phyloP scores from a whole-genome alignment of 2,329 filamentous ascomycete species.

The Fusarium irregulare region DNA sequence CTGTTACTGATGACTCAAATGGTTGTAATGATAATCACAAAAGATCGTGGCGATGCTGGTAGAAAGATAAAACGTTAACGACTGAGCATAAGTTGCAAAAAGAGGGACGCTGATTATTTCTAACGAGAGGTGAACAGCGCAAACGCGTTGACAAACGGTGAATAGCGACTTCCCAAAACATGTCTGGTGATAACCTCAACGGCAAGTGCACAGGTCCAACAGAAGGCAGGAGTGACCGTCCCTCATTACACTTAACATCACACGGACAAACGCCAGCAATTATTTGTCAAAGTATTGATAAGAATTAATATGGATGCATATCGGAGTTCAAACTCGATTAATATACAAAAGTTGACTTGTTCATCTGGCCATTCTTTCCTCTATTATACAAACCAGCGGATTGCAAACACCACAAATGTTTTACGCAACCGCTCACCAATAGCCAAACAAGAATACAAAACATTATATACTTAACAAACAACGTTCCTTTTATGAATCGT shows the following conservation, averaged over 20 bases:
- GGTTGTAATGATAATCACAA: background rate
- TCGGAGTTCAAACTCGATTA: conserved; percentile 7
- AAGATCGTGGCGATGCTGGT: background rate
- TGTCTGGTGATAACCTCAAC: background rate
- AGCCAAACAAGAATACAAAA: conserved; percentile 41
- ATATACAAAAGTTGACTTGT: conserved; percentile 19
- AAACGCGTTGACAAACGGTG: background rate
- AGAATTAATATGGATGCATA: background rate
- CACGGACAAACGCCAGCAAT: background rate
- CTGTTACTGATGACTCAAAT: background rate
- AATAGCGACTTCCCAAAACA: conserved; percentile 10
- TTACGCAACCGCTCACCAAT: conserved; percentile 29
- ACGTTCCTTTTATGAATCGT: conserved; percentile 17
- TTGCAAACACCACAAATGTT: conserved; percentile 3
- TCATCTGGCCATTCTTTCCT: conserved; percentile 2
- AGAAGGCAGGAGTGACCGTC: background rate
- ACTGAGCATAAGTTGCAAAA: background rate
- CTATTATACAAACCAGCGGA: conserved; percentile 28
- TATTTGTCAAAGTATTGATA: background rate
- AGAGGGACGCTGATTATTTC: background rate
- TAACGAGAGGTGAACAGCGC: background rate
- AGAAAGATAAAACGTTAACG: background rate
- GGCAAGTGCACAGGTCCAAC: conserved; percentile 1
- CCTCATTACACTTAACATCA: background rate
- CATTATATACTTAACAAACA: conserved; percentile 45